Conservation (phyloP, 1,284 basidiomycete genomes). For the Heterobasidion parviporum region DNA sequence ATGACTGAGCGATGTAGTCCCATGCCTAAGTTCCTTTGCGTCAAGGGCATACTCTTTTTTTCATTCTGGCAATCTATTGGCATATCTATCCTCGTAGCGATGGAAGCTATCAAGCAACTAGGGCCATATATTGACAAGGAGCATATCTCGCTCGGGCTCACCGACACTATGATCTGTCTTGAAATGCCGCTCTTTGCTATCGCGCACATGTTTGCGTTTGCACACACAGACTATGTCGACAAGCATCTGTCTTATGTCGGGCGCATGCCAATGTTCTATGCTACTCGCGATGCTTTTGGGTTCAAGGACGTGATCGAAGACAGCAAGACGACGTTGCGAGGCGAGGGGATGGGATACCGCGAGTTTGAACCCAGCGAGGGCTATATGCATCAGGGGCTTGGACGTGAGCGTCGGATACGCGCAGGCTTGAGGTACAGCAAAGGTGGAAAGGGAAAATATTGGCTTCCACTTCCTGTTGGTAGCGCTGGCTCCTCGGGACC, state of each 20-base stretch:
- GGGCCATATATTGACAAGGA: conserved; percentile 89
- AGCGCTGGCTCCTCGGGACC: conserved; percentile 27
- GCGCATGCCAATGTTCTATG: conserved; percentile 81
- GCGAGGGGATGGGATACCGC: conserved; percentile 90
- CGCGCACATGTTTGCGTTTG: conserved; percentile 87
- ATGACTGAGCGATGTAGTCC: conserved; percentile 33
- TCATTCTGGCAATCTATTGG: conserved; percentile 95
- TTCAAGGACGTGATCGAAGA: conserved; percentile 86
- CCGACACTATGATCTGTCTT: conserved; percentile 86
- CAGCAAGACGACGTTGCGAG: conserved; percentile 74
- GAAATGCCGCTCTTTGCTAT: conserved; percentile 99
- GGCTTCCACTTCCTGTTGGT: conserved; percentile 67
- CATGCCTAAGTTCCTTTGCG: conserved; percentile 92
- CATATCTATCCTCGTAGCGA: conserved; percentile 84
- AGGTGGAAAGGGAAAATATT: conserved; percentile 86
- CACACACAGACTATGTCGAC: conserved; percentile 79
- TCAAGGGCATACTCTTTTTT: conserved; percentile 97
- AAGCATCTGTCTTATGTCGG: conserved; percentile 59
- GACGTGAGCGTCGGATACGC: conserved; percentile 74
- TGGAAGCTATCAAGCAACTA: conserved; percentile 67
- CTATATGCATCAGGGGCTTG: conserved; percentile 80
- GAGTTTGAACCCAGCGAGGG: conserved; percentile 95
- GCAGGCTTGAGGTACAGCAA: conserved; percentile 88
- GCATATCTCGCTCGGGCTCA: conserved; percentile 84
- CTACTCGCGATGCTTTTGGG: conserved; percentile 83